Conservation (phyloP, 2,329 filamentous ascomycete species). For the Tolypocladium inflatum region DNA sequence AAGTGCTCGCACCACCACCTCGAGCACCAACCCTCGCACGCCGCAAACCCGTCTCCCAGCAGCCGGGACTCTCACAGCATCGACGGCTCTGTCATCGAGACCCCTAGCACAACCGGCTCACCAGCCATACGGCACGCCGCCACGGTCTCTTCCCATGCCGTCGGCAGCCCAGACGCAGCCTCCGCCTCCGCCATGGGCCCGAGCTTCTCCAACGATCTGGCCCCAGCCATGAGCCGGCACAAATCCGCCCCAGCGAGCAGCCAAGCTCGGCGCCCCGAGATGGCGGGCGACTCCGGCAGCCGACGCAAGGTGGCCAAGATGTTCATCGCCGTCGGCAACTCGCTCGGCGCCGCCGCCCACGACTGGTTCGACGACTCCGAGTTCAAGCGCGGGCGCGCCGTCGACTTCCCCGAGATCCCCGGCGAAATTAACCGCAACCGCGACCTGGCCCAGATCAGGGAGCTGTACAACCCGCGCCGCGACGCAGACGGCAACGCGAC, state of each 20-base stretch:
- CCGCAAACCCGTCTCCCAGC: not conserved
- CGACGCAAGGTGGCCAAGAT: slow-evolving; percentile 32
- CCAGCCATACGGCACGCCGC: not conserved
- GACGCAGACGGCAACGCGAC: slow-evolving; percentile 21
- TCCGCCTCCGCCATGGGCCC: not conserved
- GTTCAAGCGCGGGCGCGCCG: slow-evolving; percentile 34
- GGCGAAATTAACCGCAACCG: slow-evolving; percentile 29
- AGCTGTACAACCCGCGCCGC: slow-evolving; percentile 26
- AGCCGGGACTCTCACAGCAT: not conserved
- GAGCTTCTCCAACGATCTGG: not conserved
- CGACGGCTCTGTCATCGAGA: not conserved
- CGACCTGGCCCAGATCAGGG: slow-evolving; percentile 25
- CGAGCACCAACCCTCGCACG: not conserved
- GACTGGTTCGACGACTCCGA: slow-evolving; percentile 38
- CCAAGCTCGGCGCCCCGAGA: not conserved
- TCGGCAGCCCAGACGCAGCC: not conserved
- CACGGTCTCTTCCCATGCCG: not conserved
- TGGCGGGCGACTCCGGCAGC: slow-evolving; percentile 14
- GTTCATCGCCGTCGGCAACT: slow-evolving; percentile 32
- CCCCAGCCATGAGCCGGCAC: not conserved
- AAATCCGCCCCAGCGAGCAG: not conserved
- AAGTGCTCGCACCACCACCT: not conserved
- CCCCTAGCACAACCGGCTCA: not conserved
- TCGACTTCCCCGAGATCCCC: slow-evolving; percentile 46
- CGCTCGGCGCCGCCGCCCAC: slow-evolving; percentile 36